These are phyloP conservation scores for Mycena belliarum DNA, from an alignment of 768 basidiomycete genomes.

Conservation along the genomic window DNA sequence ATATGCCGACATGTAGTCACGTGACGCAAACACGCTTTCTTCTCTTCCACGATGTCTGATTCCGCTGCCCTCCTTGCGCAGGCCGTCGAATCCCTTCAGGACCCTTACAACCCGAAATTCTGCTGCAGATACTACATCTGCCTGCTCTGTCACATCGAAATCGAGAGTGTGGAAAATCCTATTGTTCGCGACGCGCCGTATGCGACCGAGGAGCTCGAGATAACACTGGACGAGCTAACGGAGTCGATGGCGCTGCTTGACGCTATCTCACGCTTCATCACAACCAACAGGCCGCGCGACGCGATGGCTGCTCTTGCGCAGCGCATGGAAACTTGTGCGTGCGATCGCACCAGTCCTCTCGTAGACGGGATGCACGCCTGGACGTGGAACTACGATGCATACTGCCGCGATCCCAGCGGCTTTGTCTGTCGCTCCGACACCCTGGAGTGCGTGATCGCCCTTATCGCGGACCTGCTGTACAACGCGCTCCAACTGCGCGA, in stretches of 20 bases:
- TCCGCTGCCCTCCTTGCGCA: conserved; percentile 5
- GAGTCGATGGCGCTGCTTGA: conserved; percentile 6
- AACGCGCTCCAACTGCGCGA: conserved; percentile 5
- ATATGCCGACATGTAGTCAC: too few species aligned
- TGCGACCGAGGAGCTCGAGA: conserved; percentile 1
- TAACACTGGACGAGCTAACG: background rate
- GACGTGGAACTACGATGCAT: conserved; percentile 6
- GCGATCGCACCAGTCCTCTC: conserved; percentile 13
- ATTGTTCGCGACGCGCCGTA: conserved; percentile 10
- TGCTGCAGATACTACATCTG: conserved; percentile 18
- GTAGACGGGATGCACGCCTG: conserved; percentile 15
- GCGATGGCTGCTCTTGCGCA: conserved; percentile 10
- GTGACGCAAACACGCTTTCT: too few species aligned
- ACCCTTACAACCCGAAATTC: conserved; percentile 7
- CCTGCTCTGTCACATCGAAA: conserved; percentile 7
- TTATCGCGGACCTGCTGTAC: conserved; percentile 9
- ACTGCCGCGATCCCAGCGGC: conserved; percentile 5
- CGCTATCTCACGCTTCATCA: conserved; percentile 5
- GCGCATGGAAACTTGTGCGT: conserved; percentile 14
- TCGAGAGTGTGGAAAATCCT: conserved; percentile 11
- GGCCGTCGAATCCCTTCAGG: conserved; percentile 8
- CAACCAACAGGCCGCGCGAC: conserved; percentile 8
- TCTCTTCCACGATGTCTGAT: background rate
- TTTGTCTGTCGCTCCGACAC: conserved; percentile 2
- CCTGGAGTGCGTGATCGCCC: conserved; percentile 8